phyloP scores from a whole-genome alignment of 441 rosid genomes.

The Cnidoscolus chayamansa region DNA sequence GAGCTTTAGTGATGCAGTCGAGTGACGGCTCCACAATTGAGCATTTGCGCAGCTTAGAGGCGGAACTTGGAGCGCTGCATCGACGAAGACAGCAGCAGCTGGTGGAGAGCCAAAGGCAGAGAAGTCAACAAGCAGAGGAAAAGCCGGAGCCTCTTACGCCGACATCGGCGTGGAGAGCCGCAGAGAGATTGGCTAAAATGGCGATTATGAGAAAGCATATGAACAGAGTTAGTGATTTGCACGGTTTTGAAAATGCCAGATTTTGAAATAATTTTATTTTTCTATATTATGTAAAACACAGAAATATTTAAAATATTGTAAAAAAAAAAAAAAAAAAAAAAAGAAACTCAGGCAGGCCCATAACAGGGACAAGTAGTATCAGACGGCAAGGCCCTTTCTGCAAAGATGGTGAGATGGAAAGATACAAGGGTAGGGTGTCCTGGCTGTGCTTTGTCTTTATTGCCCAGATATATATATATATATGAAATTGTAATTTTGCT shows the following conservation, averaged over 20 bases:
- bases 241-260: conserved; percentile 94
- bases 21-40: conserved; percentile 37
- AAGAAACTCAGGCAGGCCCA: conserved; percentile 20
- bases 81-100: conserved; percentile 29
- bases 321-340: conserved; percentile 18
- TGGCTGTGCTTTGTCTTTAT: conserved; percentile 4
- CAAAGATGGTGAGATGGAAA: conserved; percentile 12
- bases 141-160: conserved; percentile 76
- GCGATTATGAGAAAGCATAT: conserved; percentile 85
- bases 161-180: conserved; percentile 90
- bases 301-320: conserved; percentile 3
- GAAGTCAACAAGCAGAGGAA: conserved; percentile 29
- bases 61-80: conserved; percentile 62
- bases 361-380: conserved; percentile 47
- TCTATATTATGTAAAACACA: conserved; percentile 21
- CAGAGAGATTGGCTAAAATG: conserved; percentile 87
- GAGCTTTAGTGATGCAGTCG: conserved; percentile 54
- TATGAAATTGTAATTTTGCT: too few species aligned
- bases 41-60: conserved; percentile 52
- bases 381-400: conserved; percentile 58
- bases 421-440: neutral
- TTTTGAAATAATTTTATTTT: conserved; percentile 37
- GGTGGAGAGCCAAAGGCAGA: conserved; percentile 27
- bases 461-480: neutral
- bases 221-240: conserved; percentile 89